Percentiles rank a stretch among this genome's conserved stretches.
These are phyloP conservation scores for Alternaria hordeiaustralica DNA, from an alignment of 2,329 filamentous ascomycete genomes.

Conservation along the genomic window DNA sequence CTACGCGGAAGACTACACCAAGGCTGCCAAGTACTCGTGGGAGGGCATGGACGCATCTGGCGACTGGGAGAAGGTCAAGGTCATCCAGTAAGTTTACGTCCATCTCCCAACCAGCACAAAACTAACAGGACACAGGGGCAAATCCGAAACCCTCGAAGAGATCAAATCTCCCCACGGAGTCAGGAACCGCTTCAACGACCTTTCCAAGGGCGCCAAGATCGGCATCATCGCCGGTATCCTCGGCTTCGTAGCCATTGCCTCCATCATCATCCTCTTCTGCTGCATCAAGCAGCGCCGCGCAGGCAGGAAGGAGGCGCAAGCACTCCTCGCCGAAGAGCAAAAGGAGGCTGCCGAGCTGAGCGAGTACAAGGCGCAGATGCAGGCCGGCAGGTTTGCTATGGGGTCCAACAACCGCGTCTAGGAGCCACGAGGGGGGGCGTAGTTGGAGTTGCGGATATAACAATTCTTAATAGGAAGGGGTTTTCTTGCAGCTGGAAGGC, in stretches of 20 bases:
- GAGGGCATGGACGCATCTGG: constrained; percentile 37
- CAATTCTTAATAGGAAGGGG: constrained; percentile 9
- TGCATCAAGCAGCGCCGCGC: constrained; percentile 50
- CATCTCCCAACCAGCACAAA: background rate
- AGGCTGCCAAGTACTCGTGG: constrained; percentile 69
- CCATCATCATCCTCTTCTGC: constrained; percentile 42
- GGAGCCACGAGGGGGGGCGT: background rate
- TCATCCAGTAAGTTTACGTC: constrained; percentile 47
- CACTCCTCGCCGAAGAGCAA: constrained; percentile 40
- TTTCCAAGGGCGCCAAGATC: constrained; percentile 42
- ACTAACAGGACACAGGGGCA: constrained; percentile 35
- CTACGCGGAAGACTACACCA: constrained; percentile 62
- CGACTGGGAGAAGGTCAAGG: constrained; percentile 57
- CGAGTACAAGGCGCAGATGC: constrained; percentile 41
- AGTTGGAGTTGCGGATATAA: background rate
- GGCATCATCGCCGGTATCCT: constrained; percentile 43
- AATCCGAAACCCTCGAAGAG: constrained; percentile 45
- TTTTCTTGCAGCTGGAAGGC: constrained; percentile 6
- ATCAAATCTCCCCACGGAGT: constrained; percentile 46
- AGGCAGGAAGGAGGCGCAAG: constrained; percentile 42
- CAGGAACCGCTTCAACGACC: constrained; percentile 42
- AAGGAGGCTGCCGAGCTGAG: constrained; percentile 48
- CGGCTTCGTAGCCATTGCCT: constrained; percentile 34
- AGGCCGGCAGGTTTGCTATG: constrained; percentile 31
- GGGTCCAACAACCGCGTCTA: constrained; percentile 21